Base-by-base conservation (phyloP, 2,329 filamentous ascomycete species). In the Colletotrichum sp. region DNA sequence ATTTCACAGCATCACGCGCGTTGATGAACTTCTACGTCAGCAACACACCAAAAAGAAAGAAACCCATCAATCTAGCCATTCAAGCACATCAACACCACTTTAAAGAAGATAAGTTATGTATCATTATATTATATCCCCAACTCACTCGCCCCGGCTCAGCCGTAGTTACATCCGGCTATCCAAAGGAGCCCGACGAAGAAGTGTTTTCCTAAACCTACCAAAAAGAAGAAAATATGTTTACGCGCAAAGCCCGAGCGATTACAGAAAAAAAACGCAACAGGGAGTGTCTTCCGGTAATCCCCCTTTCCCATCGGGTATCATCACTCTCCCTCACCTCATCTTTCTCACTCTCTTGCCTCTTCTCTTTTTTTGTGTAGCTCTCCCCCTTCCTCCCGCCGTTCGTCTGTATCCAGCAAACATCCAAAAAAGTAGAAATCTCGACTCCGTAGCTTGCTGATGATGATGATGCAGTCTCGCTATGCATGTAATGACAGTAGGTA, bases 261-360 rank as follows among this genome's bases (percentile, higher is more conserved):
- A 34, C 13, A 21, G 30, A 21, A 32, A 34, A 32, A n/a, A 32
- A 24, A 34, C 58, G 58, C 58, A 21, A 32, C 58, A 36, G 18
- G 26, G 28, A 36, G 55, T 58, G 55, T 61, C 18, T 30, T 61
- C 30, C 28, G 30, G 43, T 32, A 61, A 15, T 57, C 18, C 16
- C 32, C 34, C 21, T 57, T n/a, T 18, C 32, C 30, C 28, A 57
- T n/a, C 73, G 73, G 70, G 73, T 75, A 75, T 75, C 73, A 75
- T 75, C 58, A 58, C 68, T 61, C 16, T 52, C 52, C 36, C n/a
- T 13, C 18, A 7, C n/a, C 21, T 24, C 3, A 8, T 52, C n/a
- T 38, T n/a, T 32, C 43, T 18, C 34, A 6, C 16, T 8, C 21
- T 6, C 9, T 3, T 3, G 24, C 30, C 36, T 32, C 12, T 34